Base-by-base conservation (phyloP, 495 filamentous ascomycete genomes). In the Amniculicola lignicola region DNA sequence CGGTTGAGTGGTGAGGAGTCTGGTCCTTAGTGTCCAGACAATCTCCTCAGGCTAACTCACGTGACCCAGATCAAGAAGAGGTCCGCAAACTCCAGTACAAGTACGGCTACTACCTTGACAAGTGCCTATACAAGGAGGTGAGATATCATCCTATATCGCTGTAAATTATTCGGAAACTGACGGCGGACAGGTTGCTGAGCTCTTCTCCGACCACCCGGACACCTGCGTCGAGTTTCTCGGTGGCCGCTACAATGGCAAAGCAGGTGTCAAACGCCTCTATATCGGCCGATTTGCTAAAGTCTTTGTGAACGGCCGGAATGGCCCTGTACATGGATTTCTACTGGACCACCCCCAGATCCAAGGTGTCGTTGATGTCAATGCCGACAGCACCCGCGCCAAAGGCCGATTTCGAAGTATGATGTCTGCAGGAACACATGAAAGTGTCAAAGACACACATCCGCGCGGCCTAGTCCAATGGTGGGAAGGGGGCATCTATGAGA, bases 91-190 rank as follows among this genome's bases (percentile, higher is more conserved):
- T 74, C 4, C 77, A 79, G 57, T 72, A 70, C 71, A 79, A 79
- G 59, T 81, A 81, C 60, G 78, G 78, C 43, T 81, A 81, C 67
- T 81, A 81, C 58, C 72, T 81, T 36, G 78, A 81, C 68, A 81
- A 81, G 45, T 81, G 78, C 53, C 68, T 80, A 1, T 81, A 81
- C 69, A 73, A 79, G 51, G 74, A 81, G 67, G 76, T 71, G 47
- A 44, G 66, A 35, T 25, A 15, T 9, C 33, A 1, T 23, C 39
- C 3, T 31, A 14, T n/a, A 40, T 3, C 21, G 16, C 36, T 10
- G 23, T 9, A 6, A 40, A 10, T 28, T 36, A 3, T 12, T 21
- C 15, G 7, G n/a, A n/a, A 25, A 35, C 37, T 33, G 25, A 48
- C 33, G 37, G 35, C 10, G 29, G n/a, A n/a, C 25, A 76, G 75